Evolutionary conservation across 257 asterid species (phyloP).

Genomic region (Linderniella brevidens): DNA sequence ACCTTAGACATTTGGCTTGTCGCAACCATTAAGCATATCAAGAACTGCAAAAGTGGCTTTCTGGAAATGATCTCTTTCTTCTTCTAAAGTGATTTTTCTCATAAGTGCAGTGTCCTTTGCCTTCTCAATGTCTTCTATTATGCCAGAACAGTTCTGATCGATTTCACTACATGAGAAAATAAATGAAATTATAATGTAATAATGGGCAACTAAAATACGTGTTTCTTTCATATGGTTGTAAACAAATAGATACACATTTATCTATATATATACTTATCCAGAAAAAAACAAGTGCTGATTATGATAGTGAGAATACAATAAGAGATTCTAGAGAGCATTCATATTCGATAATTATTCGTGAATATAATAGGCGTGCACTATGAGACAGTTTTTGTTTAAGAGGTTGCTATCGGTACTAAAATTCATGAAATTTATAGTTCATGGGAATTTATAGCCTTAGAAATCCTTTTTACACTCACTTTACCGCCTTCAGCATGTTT

Average conservation of each 20-base stretch:
- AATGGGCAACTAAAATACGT: neutral
- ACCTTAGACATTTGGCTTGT: conserved; percentile 27
- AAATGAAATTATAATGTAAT: conserved; percentile 5
- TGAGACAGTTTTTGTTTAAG: too few relatives aligned
- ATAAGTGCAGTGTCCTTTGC: conserved; percentile 49
- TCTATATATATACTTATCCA: neutral
- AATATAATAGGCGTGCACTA: too few relatives aligned
- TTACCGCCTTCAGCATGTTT: conserved; percentile 67
- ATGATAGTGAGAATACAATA: too few relatives aligned
- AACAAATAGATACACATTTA: neutral
- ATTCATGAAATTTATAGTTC: neutral
- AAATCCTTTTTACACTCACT: conserved; percentile 26
- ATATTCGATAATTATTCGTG: too few relatives aligned
- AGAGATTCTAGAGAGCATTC: too few relatives aligned
- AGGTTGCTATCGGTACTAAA: neutral
- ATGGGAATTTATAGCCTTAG: neutral
- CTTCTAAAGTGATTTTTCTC: conserved; percentile 53
- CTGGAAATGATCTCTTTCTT: conserved; percentile 56
- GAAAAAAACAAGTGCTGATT: neutral
- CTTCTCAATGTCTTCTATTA: conserved; percentile 49
- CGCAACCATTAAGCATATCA: conserved; percentile 44
- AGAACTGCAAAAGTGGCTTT: conserved; percentile 74
- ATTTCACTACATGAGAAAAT: conserved; percentile 38
- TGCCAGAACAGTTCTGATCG: conserved; percentile 49
- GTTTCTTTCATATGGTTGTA: neutral